Conservation (phyloP, 208 protist species). For the Crithidia sp. region DNA sequence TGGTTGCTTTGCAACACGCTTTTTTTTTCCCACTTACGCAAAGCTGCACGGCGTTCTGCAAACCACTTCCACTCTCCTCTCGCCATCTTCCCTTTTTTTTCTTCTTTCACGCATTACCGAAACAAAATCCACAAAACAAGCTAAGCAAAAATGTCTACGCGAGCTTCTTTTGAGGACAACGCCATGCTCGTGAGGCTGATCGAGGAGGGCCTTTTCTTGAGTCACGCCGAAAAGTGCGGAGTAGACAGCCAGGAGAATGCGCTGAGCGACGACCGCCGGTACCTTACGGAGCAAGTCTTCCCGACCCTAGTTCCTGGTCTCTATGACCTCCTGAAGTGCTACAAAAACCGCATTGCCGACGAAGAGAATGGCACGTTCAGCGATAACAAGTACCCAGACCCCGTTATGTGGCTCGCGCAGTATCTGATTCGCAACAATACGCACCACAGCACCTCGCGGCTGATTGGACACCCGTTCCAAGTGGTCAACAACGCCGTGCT, state of each 20-base stretch:
- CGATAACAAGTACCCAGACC: slow-evolving; percentile 37
- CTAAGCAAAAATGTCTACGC: neutral
- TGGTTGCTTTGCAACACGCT: too few relatives aligned
- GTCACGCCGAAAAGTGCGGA: slow-evolving; percentile 32
- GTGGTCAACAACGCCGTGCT: slow-evolving; percentile 61
- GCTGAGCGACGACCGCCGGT: slow-evolving; percentile 42
- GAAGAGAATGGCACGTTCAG: slow-evolving; percentile 22
- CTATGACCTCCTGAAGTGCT: slow-evolving; percentile 53
- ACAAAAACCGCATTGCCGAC: slow-evolving; percentile 11
- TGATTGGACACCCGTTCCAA: slow-evolving; percentile 60
- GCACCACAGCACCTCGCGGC: slow-evolving; percentile 37
- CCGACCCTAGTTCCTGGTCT: slow-evolving; percentile 78
- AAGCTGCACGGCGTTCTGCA: too few relatives aligned
- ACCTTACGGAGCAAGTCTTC: slow-evolving; percentile 74
- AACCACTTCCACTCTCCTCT: too few relatives aligned
- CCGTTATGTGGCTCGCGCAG: slow-evolving; percentile 77
- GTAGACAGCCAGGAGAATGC: slow-evolving; percentile 7
- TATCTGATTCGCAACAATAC: slow-evolving; percentile 82
- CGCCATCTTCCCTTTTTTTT: too few relatives aligned
- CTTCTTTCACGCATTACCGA: too few relatives aligned
- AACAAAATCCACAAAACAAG: neutral
- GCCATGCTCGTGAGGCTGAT: slow-evolving; percentile 50
- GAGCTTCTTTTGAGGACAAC: slow-evolving; percentile 4
- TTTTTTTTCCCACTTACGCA: too few relatives aligned
- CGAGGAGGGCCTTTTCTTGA: slow-evolving; percentile 75